Base-by-base conservation (phyloP, 495 filamentous ascomycete genomes). In the Tuber melanosporum region DNA sequence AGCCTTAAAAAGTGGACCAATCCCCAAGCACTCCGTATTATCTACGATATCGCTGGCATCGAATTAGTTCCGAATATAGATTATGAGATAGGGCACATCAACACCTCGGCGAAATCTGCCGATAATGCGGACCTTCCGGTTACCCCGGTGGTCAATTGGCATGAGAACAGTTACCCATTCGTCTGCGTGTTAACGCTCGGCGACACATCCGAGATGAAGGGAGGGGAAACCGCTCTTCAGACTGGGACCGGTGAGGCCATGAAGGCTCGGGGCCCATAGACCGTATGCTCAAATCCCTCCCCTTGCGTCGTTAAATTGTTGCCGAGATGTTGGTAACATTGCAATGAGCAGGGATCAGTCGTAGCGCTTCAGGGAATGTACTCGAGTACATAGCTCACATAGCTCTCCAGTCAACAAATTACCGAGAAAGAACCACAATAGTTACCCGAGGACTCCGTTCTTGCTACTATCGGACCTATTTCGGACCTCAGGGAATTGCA, bases 371-470 rank as follows among this genome's bases (percentile, higher is more conserved):
- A 93, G 84, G 91, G 91, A 36, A 87, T 90, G 46, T 1, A 32
- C 32, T 32, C 32, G 32, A 32, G 32, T 92, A 92, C 82, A 92
- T 92, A 74, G 88, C 90, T 77, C 91, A 93, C 81, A 88, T 90
- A 80, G 91, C 91, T 39, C 86, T 93, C 39, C 87, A 87, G 41
- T 88, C 91, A 2, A 86, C 91, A 49, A 90, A 91, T 46, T 86
- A 86, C 15, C 87, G 88, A 32, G 91, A 92, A 83, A 89, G 91
- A 62, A 91, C 92, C 84, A 91, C 89, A 44, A 90, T 91, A 87
- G 91, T 92, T 41, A 92, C 91, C 92, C 91, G 91, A 93, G 77
- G 91, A 92, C 77, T 90, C 90, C 8, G 88, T 91, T 42, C 86
- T 93, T 69, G 89, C 87, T 14, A 91, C 90, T 43, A 90, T 92